These are phyloP conservation scores for Candida multigemmis DNA, from an alignment of 805 yeast species.

Conservation along the genomic window DNA sequence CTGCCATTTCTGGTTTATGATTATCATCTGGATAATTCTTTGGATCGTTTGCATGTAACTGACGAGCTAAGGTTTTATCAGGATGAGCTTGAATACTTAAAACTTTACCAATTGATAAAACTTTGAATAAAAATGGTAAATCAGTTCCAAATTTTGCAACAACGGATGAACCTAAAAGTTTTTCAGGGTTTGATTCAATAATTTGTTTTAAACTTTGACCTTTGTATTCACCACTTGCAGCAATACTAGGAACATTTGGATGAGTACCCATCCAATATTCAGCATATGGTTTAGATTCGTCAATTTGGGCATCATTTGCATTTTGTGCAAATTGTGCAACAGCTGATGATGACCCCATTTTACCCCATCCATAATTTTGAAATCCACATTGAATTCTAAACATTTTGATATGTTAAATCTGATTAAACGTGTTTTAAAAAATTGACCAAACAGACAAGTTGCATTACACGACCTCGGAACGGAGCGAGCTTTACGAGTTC, in stretches of 20 bases:
- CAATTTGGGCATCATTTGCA: conserved; percentile 53
- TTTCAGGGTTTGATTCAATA: conserved; percentile 49
- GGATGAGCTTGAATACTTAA: conserved; percentile 97
- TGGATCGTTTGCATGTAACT: conserved; percentile 76
- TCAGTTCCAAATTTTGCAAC: conserved; percentile 56
- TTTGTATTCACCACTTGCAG: conserved; percentile 28
- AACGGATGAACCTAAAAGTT: conserved; percentile 50
- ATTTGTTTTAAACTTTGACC: conserved; percentile 60
- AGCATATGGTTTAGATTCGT: conserved; percentile 81
- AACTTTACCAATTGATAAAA: conserved; percentile 85
- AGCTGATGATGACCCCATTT: conserved; percentile 73
- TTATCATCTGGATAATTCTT: conserved; percentile 94
- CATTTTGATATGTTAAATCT: conserved; percentile 6
- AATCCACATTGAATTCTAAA: conserved; percentile 45
- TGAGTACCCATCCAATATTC: conserved; percentile 99
- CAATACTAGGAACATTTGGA: conserved; percentile 76
- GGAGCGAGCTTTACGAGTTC: conserved; percentile 1
- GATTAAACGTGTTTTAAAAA: too few species aligned
- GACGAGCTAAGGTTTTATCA: conserved; percentile 74
- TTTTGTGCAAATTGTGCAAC: conserved; percentile 81
- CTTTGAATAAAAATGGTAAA: conserved; percentile 90
- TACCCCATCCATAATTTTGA: conserved; percentile 86
- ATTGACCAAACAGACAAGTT: too few species aligned
- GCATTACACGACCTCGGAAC: background rate
- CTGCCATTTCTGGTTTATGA: conserved; percentile 99